Evolutionary conservation across 306 rosid species (phyloP).

Genomic region (Cyamopsis tetragonoloba): DNA sequence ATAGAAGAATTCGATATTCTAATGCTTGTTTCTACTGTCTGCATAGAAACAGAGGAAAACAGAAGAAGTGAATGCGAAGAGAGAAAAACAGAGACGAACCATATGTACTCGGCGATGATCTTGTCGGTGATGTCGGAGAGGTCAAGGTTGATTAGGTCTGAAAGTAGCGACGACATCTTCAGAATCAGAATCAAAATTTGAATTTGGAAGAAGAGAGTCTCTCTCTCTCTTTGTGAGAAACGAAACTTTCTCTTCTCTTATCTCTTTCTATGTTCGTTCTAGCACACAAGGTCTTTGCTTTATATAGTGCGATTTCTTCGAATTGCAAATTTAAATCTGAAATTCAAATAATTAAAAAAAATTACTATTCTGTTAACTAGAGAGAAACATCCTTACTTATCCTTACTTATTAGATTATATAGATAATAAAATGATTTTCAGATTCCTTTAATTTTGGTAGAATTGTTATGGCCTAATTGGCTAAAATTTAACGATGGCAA

Average conservation of each 20-base stretch:
- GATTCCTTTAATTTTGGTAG: too few relatives aligned
- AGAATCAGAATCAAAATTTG: background rate
- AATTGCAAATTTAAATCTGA: background rate
- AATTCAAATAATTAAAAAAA: background rate
- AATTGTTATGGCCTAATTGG: too few relatives aligned
- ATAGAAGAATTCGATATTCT: background rate
- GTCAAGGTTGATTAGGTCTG: slow-evolving; percentile 69
- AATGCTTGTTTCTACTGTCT: background rate
- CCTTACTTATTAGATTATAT: too few relatives aligned
- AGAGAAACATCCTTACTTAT: too few relatives aligned
- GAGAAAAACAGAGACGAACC: slow-evolving; percentile 37
- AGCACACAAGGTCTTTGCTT: too few relatives aligned
- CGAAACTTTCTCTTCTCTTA: too few relatives aligned
- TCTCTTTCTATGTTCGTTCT: too few relatives aligned
- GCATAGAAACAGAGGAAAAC: slow-evolving; percentile 19
- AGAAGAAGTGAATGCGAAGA: background rate
- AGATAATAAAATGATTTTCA: too few relatives aligned
- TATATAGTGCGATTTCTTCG: slow-evolving; percentile 12
- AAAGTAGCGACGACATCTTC: slow-evolving; percentile 49
- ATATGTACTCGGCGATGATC: slow-evolving; percentile 80
- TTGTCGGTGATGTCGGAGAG: slow-evolving; percentile 59
- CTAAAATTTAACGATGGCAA: too few relatives aligned
- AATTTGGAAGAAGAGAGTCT: background rate
- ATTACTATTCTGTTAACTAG: too few relatives aligned
- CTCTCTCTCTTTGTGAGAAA: background rate